Percentiles rank a stretch among this genome's conserved stretches.
phyloP scores from a whole-genome alignment of 257 asterid species.

The Nemophila menziesii region DNA sequence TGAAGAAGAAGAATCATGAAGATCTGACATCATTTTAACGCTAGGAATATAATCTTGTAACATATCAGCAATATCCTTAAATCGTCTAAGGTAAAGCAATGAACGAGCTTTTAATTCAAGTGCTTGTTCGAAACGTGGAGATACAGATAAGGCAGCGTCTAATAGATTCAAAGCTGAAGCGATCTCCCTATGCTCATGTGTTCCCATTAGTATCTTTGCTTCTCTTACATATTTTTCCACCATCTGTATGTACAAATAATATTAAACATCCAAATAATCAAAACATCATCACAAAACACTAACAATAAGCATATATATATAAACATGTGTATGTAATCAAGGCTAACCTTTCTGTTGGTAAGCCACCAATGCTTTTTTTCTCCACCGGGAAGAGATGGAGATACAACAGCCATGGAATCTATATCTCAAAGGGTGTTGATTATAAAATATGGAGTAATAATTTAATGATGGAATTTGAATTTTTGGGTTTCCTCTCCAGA shows the following conservation, averaged over 20 bases:
- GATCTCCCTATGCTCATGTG: slow-evolving; percentile 48
- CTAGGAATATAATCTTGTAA: slow-evolving; percentile 85
- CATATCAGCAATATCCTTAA: slow-evolving; percentile 83
- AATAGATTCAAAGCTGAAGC: slow-evolving; percentile 55
- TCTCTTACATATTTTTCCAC: slow-evolving; percentile 76
- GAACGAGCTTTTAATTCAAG: slow-evolving; percentile 79
- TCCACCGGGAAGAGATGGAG: slow-evolving; percentile 2
- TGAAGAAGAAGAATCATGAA: slow-evolving; percentile 45
- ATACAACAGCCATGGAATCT: slow-evolving; percentile 2
- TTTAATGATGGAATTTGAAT: neutral
- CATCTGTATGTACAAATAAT: slow-evolving; percentile 35
- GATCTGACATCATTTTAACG: slow-evolving; percentile 21
- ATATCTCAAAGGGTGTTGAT: neutral
- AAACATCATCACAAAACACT: no score
- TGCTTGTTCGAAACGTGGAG: slow-evolving; percentile 74
- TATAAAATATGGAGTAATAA: neutral
- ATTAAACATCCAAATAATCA: neutral
- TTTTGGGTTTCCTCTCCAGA: neutral
- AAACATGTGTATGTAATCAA: neutral
- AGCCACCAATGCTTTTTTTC: slow-evolving; percentile 97
- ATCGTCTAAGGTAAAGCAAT: slow-evolving; percentile 66
- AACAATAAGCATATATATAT: no score
- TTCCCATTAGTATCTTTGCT: slow-evolving; percentile 53
- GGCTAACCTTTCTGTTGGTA: slow-evolving; percentile 56
- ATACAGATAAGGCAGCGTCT: slow-evolving; percentile 61